phyloP scores from a whole-genome alignment of 345 rosid species.

The Zanthoxylum bungeanum region DNA sequence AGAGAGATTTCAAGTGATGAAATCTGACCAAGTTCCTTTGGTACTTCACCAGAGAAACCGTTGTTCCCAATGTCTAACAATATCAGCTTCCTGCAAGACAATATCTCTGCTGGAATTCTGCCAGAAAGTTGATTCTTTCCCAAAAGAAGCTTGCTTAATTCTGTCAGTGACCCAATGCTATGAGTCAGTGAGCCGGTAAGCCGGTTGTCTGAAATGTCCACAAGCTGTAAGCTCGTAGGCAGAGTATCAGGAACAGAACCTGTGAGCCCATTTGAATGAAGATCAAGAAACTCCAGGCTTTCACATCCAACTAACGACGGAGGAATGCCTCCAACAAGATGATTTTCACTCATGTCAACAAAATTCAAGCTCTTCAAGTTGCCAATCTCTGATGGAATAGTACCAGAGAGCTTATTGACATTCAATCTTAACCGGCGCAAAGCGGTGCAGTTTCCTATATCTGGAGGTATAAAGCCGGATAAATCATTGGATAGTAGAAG shows the following conservation, averaged over 20 bases:
- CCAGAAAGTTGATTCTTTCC: conserved; percentile 70
- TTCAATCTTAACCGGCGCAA: conserved; percentile 64
- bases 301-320: conserved; percentile 49
- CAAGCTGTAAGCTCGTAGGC: conserved; percentile 58
- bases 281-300: conserved; percentile 69
- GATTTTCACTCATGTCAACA: conserved; percentile 68
- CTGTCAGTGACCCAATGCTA: conserved; percentile 62
- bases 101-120: conserved; percentile 61
- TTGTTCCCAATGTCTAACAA: conserved; percentile 73
- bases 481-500: conserved; percentile 73
- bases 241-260: conserved; percentile 64
- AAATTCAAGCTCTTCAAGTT: conserved; percentile 63
- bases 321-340: conserved; percentile 65
- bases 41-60: conserved; percentile 70
- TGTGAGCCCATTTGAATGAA: conserved; percentile 73
- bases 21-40: conserved; percentile 68
- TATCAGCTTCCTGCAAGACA: conserved; percentile 69
- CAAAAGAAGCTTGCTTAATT: conserved; percentile 72
- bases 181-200: conserved; percentile 56
- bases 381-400: conserved; percentile 76
- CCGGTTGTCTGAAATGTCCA: conserved; percentile 75
- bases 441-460: conserved; percentile 76
- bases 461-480: conserved; percentile 75
- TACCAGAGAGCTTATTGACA: conserved; percentile 68
- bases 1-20: conserved; percentile 79